Evolutionary conservation across 148 eudicot species (phyloP).

Genomic region (Vaccinium myrtillus): DNA sequence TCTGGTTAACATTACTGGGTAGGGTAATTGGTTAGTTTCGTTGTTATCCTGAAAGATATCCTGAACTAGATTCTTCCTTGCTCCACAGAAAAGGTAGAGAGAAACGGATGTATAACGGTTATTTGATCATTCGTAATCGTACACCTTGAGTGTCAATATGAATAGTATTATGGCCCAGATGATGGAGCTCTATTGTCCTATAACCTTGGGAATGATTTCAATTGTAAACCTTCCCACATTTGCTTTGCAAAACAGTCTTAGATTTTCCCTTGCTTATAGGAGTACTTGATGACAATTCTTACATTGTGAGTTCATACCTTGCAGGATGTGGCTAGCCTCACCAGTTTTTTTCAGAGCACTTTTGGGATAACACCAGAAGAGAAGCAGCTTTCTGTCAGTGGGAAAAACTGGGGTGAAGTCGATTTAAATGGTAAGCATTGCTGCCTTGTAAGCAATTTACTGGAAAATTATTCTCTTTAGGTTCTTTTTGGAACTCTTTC

Average conservation of each 20-base stretch:
- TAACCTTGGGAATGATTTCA: background rate
- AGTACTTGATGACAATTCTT: background rate
- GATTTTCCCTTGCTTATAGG: background rate
- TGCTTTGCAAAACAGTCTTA: background rate
- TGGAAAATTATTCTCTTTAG: background rate
- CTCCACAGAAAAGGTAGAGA: background rate
- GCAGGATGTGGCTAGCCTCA: slow-evolving; percentile 80
- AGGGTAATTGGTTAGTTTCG: no score
- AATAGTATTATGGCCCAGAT: background rate
- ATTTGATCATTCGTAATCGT: background rate
- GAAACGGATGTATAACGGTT: background rate
- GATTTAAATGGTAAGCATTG: slow-evolving; percentile 66
- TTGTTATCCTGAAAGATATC: no score
- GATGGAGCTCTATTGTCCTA: background rate
- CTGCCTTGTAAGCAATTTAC: slow-evolving; percentile 1
- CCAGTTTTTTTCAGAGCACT: slow-evolving; percentile 58
- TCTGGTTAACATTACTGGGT: background rate
- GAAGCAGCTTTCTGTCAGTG: slow-evolving; percentile 90
- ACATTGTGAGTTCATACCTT: slow-evolving; percentile 5
- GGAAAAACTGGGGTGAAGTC: slow-evolving; percentile 95
- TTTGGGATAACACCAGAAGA: slow-evolving; percentile 78
- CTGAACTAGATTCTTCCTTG: background rate
- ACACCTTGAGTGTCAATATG: background rate
- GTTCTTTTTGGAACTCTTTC: background rate
- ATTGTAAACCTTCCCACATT: no score